Conservation (phyloP, 2,329 filamentous ascomycete species). For the Colletotrichum sp. region DNA sequence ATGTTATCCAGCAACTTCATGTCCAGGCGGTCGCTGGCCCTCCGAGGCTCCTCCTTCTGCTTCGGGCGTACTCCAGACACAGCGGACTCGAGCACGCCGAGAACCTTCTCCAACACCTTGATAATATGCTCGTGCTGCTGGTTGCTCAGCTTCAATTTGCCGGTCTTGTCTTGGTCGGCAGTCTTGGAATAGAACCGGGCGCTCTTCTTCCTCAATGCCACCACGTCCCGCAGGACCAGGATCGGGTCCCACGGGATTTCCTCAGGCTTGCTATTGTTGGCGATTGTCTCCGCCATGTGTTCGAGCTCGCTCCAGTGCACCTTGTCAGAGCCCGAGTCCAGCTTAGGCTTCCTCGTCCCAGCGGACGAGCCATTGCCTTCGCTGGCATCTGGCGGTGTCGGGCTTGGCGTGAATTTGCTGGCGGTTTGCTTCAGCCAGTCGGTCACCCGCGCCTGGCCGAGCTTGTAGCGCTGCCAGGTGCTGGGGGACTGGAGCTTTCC, state of each 20-base stretch:
- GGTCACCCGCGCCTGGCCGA: neutral
- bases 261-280: neutral
- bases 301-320: neutral
- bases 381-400: neutral
- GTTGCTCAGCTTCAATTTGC: neutral
- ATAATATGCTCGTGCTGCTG: neutral
- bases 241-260: neutral
- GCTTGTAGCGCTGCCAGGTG: neutral
- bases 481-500: neutral
- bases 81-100: neutral
- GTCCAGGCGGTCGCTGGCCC: neutral
- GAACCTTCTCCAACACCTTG: neutral
- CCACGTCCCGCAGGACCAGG: neutral
- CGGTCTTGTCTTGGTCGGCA: neutral
- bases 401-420: neutral
- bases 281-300: neutral
- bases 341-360: neutral
- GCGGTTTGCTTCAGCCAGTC: neutral
- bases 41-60: neutral
- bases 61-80: neutral
- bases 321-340: neutral
- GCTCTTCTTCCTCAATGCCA: neutral
- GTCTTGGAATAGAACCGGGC: neutral
- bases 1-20: neutral
- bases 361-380: neutral